Conservation (phyloP, 176 grass and related monocot genomes). For the Bonia amplexicaulis region DNA sequence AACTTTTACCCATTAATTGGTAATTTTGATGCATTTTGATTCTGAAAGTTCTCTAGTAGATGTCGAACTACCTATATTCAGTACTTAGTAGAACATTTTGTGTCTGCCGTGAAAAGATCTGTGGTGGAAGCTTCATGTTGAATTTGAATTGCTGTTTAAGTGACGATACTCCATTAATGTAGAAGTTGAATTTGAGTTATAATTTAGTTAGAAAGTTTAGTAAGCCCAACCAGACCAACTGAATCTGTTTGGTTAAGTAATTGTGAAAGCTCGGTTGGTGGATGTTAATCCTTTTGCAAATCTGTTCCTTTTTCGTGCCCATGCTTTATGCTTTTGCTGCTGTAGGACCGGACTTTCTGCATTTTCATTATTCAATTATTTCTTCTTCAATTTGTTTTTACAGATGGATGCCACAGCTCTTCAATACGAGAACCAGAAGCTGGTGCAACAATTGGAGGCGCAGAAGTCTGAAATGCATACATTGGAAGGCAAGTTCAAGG, state of each 20-base stretch:
- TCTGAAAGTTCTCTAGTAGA: not conserved
- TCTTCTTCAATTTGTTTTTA: conserved; percentile 1
- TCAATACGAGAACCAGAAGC: conserved; percentile 89
- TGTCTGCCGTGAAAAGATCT: no score
- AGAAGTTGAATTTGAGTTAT: not conserved
- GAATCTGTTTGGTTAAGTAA: not conserved
- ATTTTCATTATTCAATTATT: conserved; percentile 10
- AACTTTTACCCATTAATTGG: not conserved
- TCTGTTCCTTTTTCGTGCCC: not conserved
- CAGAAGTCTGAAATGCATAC: conserved; percentile 76
- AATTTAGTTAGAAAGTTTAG: not conserved
- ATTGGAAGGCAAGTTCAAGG: conserved; percentile 68
- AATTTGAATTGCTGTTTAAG: no score
- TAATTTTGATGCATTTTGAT: not conserved
- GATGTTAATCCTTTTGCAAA: not conserved
- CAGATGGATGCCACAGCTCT: conserved; percentile 81
- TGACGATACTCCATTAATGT: not conserved
- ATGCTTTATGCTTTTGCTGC: not conserved
- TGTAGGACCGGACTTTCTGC: not conserved
- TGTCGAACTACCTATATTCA: no score
- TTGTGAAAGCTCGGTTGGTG: conserved; percentile 2
- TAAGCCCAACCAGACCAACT: not conserved
- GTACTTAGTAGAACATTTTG: no score
- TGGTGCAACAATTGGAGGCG: conserved; percentile 81
- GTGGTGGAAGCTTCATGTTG: no score